Evolutionary conservation across 78 protist species (phyloP).

Genomic region (Dictyostelium capitatum): DNA sequence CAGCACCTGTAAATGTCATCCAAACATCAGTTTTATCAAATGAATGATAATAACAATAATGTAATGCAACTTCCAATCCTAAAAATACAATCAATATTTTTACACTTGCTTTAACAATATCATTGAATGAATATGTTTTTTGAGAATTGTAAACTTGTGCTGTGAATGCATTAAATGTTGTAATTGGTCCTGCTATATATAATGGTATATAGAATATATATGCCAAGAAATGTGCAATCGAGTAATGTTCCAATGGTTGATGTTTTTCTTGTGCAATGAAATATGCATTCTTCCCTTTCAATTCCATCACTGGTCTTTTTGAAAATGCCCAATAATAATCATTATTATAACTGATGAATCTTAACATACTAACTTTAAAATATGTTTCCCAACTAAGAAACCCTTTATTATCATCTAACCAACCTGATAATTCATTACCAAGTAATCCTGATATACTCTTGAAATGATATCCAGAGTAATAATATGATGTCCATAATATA

Average conservation of each 20-base stretch:
- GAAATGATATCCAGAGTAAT: slow-evolving; percentile 29
- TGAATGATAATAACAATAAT: slow-evolving; percentile 75
- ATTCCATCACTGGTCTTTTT: slow-evolving; percentile 40
- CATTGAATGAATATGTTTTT: slow-evolving; percentile 30
- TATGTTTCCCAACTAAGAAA: slow-evolving; percentile 80
- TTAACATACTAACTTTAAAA: slow-evolving; percentile 71
- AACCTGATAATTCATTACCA: neutral
- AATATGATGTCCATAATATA: slow-evolving; percentile 61
- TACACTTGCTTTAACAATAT: slow-evolving; percentile 18
- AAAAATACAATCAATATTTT: slow-evolving; percentile 72
- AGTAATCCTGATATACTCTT: neutral
- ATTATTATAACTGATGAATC: slow-evolving; percentile 77
- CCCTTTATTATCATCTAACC: slow-evolving; percentile 28
- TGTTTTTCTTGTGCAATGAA: slow-evolving; percentile 42
- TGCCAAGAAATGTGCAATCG: slow-evolving; percentile 55
- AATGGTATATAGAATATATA: slow-evolving; percentile 83
- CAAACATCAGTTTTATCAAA: slow-evolving; percentile 61
- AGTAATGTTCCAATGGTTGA: slow-evolving; percentile 67
- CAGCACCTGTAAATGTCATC: slow-evolving; percentile 68
- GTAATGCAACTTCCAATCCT: slow-evolving; percentile 45
- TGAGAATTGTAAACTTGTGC: slow-evolving; percentile 75
- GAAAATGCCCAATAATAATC: slow-evolving; percentile 79
- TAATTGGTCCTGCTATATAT: slow-evolving; percentile 86
- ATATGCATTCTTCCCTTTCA: slow-evolving; percentile 55
- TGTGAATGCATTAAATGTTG: slow-evolving; percentile 80